A percentile compares a stretch with the other conserved stretches of the same genome.
These are phyloP conservation scores for Boletus holoroseus DNA, from an alignment of 1,284 basidiomycete species.

Conservation along the genomic window DNA sequence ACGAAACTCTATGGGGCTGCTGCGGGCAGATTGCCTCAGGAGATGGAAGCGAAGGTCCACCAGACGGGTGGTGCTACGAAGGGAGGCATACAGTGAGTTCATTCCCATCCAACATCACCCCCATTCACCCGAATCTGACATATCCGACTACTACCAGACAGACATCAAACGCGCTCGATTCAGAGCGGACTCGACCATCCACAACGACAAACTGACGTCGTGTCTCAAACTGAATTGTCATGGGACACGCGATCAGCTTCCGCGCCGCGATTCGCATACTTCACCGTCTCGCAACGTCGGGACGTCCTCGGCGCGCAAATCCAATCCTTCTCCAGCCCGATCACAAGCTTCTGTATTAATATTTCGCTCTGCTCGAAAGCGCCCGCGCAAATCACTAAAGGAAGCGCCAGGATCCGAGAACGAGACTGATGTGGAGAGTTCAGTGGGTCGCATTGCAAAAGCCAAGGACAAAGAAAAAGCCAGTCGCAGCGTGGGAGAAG, in stretches of 20 bases:
- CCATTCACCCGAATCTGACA: neutral
- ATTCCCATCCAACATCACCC: neutral
- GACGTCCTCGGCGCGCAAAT: constrained; percentile 19
- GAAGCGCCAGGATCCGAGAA: constrained; percentile 23
- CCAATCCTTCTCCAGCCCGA: constrained; percentile 26
- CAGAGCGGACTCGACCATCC: constrained; percentile 63
- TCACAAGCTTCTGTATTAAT: constrained; percentile 19
- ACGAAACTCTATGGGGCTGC: constrained; percentile 61
- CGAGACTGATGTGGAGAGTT: constrained; percentile 17
- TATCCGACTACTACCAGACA: constrained; percentile 38
- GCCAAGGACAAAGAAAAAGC: constrained; percentile 11
- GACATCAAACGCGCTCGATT: constrained; percentile 70
- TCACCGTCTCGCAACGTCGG: constrained; percentile 9
- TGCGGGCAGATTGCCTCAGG: constrained; percentile 66
- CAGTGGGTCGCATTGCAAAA: constrained; percentile 3
- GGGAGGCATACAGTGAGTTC: constrained; percentile 65
- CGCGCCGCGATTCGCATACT: constrained; percentile 15
- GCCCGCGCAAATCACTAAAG: constrained; percentile 24
- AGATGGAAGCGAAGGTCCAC: constrained; percentile 71
- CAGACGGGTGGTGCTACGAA: constrained; percentile 80
- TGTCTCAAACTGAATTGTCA: constrained; percentile 54
- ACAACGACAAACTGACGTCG: constrained; percentile 61
- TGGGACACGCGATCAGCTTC: constrained; percentile 36
- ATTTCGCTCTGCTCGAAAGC: constrained; percentile 21
- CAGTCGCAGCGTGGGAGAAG: neutral